Evolutionary conservation across 495 filamentous ascomycete species (phyloP).

Genomic region (Hyaloscypha finlandica): DNA sequence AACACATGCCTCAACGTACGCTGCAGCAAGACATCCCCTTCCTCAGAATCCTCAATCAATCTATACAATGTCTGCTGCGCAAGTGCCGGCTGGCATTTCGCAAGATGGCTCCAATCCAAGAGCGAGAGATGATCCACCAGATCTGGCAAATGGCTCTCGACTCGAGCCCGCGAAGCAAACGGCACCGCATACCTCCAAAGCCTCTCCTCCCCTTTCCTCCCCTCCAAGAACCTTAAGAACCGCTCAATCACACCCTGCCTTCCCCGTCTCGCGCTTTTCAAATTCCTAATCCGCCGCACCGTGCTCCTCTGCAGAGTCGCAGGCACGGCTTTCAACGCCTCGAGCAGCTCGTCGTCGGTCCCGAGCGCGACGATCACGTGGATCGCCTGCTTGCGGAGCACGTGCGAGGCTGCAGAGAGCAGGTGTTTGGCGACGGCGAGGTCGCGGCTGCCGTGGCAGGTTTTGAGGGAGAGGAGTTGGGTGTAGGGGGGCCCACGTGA

Average conservation of each 20-base stretch:
- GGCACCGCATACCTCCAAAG: background rate
- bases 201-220: background rate
- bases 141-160: background rate
- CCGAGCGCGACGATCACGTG: constrained; percentile 3
- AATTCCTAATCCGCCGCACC: background rate
- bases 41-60: background rate
- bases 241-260: constrained; percentile 3
- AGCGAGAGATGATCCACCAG: background rate
- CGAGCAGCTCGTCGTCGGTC: constrained; percentile 4
- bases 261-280: background rate
- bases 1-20: background rate
- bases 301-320: constrained; percentile 3
- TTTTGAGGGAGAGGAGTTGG: constrained; percentile 3
- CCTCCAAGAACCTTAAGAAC: background rate
- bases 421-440: background rate
- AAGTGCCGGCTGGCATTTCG: constrained; percentile 12
- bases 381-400: constrained; percentile 7
- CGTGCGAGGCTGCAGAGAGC: constrained; percentile 1
- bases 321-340: constrained; percentile 6
- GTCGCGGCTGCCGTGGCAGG: constrained; percentile 15
- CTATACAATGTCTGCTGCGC: background rate
- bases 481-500: constrained; percentile 2
- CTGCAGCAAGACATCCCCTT: background rate
- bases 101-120: constrained; percentile 4
- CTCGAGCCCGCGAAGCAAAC: background rate